Evolutionary conservation across 805 yeast genomes (phyloP).

Genomic region (Metschnikowia kunwiensis): DNA sequence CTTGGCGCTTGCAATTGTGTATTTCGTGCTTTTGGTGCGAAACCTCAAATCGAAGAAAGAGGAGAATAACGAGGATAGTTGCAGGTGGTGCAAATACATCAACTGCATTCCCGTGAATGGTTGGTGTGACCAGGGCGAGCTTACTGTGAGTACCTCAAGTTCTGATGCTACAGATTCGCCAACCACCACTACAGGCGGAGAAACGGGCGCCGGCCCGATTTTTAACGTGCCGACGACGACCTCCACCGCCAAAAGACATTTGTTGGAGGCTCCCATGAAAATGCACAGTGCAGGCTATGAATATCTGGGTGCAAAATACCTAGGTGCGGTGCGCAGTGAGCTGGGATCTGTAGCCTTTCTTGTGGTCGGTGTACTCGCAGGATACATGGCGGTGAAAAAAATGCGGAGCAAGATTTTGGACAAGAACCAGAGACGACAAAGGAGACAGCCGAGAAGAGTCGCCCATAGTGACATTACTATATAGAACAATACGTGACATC

Average conservation of each 20-base stretch:
- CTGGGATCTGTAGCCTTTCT: conserved; percentile 10
- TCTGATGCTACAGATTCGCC: conserved; percentile 5
- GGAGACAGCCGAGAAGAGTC: neutral
- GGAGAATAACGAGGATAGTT: conserved; percentile 45
- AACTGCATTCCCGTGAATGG: conserved; percentile 67
- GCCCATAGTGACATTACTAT: too few species aligned
- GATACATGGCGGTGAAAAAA: conserved; percentile 1
- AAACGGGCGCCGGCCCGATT: conserved; percentile 2
- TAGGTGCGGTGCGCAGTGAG: neutral
- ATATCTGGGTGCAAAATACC: conserved; percentile 2
- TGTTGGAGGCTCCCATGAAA: neutral
- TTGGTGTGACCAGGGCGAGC: conserved; percentile 59
- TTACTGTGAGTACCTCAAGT: conserved; percentile 21
- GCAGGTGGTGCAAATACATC: conserved; percentile 72
- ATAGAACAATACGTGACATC: too few species aligned
- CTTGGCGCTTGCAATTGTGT: conserved; percentile 45
- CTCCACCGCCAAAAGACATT: conserved; percentile 3
- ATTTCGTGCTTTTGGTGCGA: conserved; percentile 46
- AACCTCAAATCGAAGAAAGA: conserved; percentile 41
- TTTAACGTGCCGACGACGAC: conserved; percentile 7
- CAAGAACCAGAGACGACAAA: neutral
- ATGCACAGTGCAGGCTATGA: neutral
- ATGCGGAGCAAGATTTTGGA: neutral
- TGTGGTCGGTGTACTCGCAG: conserved; percentile 6
- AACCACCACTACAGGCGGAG: conserved; percentile 5